Conservation (phyloP, 805 yeast genomes). For the Ogataea populi-albae region DNA sequence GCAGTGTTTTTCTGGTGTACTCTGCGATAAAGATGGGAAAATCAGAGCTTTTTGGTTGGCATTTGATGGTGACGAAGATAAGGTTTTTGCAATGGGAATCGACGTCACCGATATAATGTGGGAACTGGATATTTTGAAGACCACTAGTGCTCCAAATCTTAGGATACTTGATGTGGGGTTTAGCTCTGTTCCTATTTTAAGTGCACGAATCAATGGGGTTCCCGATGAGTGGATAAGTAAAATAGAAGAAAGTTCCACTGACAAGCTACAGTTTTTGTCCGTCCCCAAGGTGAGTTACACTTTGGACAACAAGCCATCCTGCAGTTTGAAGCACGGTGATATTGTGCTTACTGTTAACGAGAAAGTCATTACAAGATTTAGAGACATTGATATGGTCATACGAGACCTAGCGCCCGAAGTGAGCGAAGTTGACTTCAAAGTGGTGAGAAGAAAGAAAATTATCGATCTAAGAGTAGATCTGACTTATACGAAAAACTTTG, state of each 20-base stretch:
- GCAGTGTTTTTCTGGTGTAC: constrained; percentile 72
- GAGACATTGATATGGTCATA: constrained; percentile 56
- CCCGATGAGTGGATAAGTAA: constrained; percentile 75
- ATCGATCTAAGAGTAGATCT: constrained; percentile 63
- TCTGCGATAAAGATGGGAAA: constrained; percentile 74
- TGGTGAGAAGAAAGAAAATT: constrained; percentile 70
- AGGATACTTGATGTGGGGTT: constrained; percentile 80
- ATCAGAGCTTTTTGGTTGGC: constrained; percentile 85
- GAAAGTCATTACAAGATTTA: constrained; percentile 57
- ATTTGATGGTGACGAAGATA: constrained; percentile 70
- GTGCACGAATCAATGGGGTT: constrained; percentile 84
- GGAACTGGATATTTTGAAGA: constrained; percentile 54
- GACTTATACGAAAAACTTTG: constrained; percentile 51
- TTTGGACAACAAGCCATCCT: constrained; percentile 26
- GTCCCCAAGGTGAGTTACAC: constrained; percentile 58
- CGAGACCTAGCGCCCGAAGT: constrained; percentile 34
- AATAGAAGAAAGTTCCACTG: constrained; percentile 54
- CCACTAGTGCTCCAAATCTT: constrained; percentile 49
- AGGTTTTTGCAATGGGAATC: constrained; percentile 71
- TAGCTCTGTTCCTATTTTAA: constrained; percentile 60
- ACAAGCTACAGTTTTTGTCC: constrained; percentile 68
- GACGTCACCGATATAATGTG: constrained; percentile 64
- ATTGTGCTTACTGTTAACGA: constrained; percentile 70
- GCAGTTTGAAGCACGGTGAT: constrained; percentile 61
- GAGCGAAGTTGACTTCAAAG: constrained; percentile 47